Percentiles rank a stretch among this genome's conserved stretches.
phyloP scores from a whole-genome alignment of 768 basidiomycete species.

The Xerocomus potaroensis region DNA sequence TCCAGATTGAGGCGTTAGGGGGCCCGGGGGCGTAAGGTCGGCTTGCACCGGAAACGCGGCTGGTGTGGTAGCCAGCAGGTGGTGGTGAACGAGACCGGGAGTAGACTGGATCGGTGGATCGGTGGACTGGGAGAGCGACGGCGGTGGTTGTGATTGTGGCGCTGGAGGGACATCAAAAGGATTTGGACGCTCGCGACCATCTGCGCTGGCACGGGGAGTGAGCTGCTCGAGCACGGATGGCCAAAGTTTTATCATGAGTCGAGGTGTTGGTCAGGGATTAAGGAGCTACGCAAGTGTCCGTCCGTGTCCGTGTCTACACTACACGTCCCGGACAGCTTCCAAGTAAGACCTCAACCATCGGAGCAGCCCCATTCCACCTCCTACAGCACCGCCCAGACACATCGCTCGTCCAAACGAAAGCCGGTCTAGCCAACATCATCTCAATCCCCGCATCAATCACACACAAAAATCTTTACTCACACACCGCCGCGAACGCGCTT shows the following conservation, averaged over 20 bases:
- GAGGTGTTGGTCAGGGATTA: too few species aligned
- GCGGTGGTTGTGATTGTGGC: conserved; percentile 9
- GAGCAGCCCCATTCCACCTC: conserved; percentile 47
- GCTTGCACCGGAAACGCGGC: conserved; percentile 22
- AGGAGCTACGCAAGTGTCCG: too few species aligned
- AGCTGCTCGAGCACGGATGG: conserved; percentile 50
- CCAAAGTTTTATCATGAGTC: conserved; percentile 80
- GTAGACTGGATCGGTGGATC: conserved; percentile 13
- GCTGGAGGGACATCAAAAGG: conserved; percentile 53
- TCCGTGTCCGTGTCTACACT: conserved; percentile 16
- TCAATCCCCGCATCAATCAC: too few species aligned
- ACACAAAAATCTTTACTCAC: conserved; percentile 37
- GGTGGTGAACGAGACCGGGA: conserved; percentile 21
- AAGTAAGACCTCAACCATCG: conserved; percentile 35
- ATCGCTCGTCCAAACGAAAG: conserved; percentile 51
- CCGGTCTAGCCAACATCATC: conserved; percentile 41
- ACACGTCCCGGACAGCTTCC: conserved; percentile 15
- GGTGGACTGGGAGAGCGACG: not conserved
- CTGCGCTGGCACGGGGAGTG: conserved; percentile 51
- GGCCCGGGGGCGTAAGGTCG: conserved; percentile 41
- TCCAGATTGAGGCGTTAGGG: conserved; percentile 45
- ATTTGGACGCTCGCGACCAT: conserved; percentile 46
- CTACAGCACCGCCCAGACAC: conserved; percentile 55
- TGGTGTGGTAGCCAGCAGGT: conserved; percentile 22
- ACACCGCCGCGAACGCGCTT: conserved; percentile 50